phyloP scores from a whole-genome alignment of 1,284 basidiomycete species.

The Cryptococcus maquisensis region DNA sequence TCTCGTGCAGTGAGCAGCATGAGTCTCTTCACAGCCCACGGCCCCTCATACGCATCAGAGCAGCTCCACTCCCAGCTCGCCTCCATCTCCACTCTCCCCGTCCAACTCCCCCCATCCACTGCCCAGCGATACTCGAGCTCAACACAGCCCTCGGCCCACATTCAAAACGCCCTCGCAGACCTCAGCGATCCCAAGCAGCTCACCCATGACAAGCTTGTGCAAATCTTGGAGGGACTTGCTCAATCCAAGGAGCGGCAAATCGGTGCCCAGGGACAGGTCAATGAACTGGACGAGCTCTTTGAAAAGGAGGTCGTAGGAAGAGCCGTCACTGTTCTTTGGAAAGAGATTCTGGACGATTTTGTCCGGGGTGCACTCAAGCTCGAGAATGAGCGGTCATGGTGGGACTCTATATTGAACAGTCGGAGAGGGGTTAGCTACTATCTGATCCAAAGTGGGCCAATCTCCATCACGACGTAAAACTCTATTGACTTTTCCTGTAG shows the following conservation, averaged over 20 bases:
- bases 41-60: slow-evolving; percentile 42
- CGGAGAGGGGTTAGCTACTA: slow-evolving; percentile 33
- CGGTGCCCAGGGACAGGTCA: not conserved
- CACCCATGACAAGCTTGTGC: slow-evolving; percentile 19
- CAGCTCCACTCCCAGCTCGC: slow-evolving; percentile 39
- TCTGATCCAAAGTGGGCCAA: slow-evolving; percentile 44
- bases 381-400: slow-evolving; percentile 43
- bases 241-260: slow-evolving; percentile 1
- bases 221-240: slow-evolving; percentile 27
- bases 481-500: slow-evolving; percentile 23
- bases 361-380: slow-evolving; percentile 36
- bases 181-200: slow-evolving; percentile 31
- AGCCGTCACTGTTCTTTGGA: slow-evolving; percentile 46
- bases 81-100: slow-evolving; percentile 42
- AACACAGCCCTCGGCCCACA: slow-evolving; percentile 13
- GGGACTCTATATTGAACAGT: slow-evolving; percentile 33
- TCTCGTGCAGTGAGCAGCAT: too few species aligned
- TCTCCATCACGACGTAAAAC: not conserved
- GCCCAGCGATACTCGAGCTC: slow-evolving; percentile 5
- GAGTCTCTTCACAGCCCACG: not conserved
- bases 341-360: slow-evolving; percentile 39
- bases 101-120: slow-evolving; percentile 20
- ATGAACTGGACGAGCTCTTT: slow-evolving; percentile 31
- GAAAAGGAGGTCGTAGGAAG: slow-evolving; percentile 42
- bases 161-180: slow-evolving; percentile 31